These are phyloP conservation scores for Podaxis carcinomalis DNA, from an alignment of 768 basidiomycete species.

Conservation along the genomic window DNA sequence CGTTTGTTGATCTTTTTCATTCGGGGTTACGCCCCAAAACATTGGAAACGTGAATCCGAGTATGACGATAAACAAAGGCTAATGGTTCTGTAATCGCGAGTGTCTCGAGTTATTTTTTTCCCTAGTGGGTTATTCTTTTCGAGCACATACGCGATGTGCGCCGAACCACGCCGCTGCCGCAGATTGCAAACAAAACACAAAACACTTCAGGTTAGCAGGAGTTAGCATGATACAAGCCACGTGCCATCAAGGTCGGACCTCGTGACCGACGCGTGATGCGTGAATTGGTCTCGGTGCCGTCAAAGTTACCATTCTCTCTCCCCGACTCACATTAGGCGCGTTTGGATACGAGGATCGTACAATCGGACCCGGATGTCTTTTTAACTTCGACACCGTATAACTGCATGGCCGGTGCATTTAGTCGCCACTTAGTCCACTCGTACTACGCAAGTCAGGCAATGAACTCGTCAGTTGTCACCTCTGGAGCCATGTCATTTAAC, in stretches of 20 bases:
- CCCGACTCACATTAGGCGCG: background rate
- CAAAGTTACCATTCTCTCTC: background rate
- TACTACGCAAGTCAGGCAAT: constrained; percentile 32
- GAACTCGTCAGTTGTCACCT: constrained; percentile 33
- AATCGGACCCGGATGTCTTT: background rate
- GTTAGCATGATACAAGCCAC: background rate
- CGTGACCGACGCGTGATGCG: background rate
- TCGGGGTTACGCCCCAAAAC: constrained; percentile 5
- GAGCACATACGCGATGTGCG: too few relatives aligned
- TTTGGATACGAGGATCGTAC: constrained; percentile 1
- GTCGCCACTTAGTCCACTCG: constrained; percentile 52
- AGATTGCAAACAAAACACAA: too few relatives aligned
- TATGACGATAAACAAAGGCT: background rate
- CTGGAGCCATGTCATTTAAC: constrained; percentile 61
- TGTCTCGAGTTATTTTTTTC: background rate
- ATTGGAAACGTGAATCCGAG: background rate
- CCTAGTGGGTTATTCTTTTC: background rate
- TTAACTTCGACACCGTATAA: background rate
- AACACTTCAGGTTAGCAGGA: background rate
- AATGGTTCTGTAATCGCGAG: background rate
- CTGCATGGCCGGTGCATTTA: constrained; percentile 55
- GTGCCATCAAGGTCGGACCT: background rate
- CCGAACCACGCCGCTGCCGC: too few relatives aligned
- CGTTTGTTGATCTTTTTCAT: background rate
- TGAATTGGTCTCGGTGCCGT: background rate